Evolutionary conservation across 495 filamentous ascomycete genomes (phyloP), one percentile per base, ranked within the genome.

Genomic region (Daldinia childiae): DNA sequence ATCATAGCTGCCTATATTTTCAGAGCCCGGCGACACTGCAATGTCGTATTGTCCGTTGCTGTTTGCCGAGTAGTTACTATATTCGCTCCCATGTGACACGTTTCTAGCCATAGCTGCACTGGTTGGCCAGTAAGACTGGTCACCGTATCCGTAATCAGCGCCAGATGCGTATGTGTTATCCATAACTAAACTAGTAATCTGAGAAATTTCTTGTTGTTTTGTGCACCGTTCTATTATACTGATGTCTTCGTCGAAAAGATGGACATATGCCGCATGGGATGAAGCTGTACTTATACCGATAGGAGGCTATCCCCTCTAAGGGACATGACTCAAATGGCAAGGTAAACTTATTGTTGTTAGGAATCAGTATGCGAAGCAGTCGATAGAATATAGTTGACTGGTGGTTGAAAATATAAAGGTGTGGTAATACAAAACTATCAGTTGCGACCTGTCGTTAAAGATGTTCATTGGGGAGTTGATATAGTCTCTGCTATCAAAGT

Each of bases 381-480:
- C 39, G 60, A 62, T 36, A 11, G 38, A 30, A 39, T 34, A 60
- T 15, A 66, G 57, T 63, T 64, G 68, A 64, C 59, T 64, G 34
- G 56, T 58, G 54, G 38, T 55, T 24, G 64, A 59, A 30, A 15
- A 41, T 52, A 57, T 58, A 58, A 38, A 68, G 50, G 64, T 75
- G 72, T 48, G 68, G 72, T 69, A 32, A 69, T 71, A 71, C 68
- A 69, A 57, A 58, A 48, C 24, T 57, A 39, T 19, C 24, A 60
- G 52, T 59, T 70, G 38, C 34, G 38, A 62, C 45, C 26, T 34
- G 27, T 50, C 38, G 50, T 41, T 45, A 61, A 30, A 58, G 64
- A 58, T 30, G 32, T 54, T 59, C 57, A 72, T 58, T 68, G 57
- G 72, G 58, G 32, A 58, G 41, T 64, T 65, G 30, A 72, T 57